These are phyloP conservation scores for Ceratobasidium sp. DNA, from an alignment of 1,284 basidiomycete species.

Conservation along the genomic window DNA sequence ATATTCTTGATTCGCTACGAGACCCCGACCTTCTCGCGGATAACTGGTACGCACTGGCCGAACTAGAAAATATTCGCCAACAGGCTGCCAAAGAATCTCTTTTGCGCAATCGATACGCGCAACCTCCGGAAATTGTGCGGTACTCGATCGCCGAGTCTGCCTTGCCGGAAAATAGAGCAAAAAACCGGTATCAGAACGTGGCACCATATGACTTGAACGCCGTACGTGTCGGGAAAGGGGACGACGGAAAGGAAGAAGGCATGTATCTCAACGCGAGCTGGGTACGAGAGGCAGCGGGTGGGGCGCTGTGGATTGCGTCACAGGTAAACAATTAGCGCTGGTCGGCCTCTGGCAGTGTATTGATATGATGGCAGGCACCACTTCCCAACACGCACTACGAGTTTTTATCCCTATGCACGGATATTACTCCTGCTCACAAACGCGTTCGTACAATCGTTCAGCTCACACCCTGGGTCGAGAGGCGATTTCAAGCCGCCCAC, in stretches of 20 bases:
- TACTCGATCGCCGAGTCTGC: slow-evolving; percentile 40
- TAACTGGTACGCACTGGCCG: slow-evolving; percentile 21
- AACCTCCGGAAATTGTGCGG: slow-evolving; percentile 30
- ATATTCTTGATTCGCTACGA: slow-evolving; percentile 16
- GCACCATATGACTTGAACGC: slow-evolving; percentile 81
- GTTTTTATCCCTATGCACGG: slow-evolving; percentile 70
- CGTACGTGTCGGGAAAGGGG: slow-evolving; percentile 55
- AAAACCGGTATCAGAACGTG: slow-evolving; percentile 81
- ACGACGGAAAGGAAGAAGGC: slow-evolving; percentile 41
- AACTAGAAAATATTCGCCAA: slow-evolving; percentile 16
- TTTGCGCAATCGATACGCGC: slow-evolving; percentile 11
- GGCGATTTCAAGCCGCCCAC: slow-evolving; percentile 72
- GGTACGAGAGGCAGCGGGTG: slow-evolving; percentile 73
- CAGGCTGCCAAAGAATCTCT: slow-evolving; percentile 23
- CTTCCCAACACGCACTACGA: slow-evolving; percentile 70
- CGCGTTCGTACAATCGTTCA: slow-evolving; percentile 78
- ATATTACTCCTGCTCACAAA: slow-evolving; percentile 39
- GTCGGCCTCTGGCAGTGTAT: neutral
- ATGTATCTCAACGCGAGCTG: slow-evolving; percentile 85
- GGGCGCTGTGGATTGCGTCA: slow-evolving; percentile 81
- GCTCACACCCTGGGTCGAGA: slow-evolving; percentile 72
- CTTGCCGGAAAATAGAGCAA: slow-evolving; percentile 53
- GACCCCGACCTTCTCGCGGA: slow-evolving; percentile 15
- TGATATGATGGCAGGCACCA: slow-evolving; percentile 59
- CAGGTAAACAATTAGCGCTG: slow-evolving; percentile 53